Percentiles rank a stretch among this genome's conserved stretches.
phyloP scores from a whole-genome alignment of 805 yeast species.

The Clavispora santaluciae region DNA sequence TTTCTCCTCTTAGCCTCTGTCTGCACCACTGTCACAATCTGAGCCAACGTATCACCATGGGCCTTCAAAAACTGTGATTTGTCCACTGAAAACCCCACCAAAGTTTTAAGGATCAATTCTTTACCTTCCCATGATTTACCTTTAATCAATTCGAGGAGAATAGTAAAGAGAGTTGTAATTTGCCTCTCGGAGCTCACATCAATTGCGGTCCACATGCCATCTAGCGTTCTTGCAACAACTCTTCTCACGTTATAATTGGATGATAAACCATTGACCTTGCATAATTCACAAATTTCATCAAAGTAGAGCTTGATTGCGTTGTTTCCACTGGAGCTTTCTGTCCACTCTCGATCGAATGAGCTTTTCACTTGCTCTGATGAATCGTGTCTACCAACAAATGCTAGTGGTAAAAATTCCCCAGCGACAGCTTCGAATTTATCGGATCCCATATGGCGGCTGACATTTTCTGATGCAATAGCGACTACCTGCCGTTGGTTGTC shows the following conservation, averaged over 20 bases:
- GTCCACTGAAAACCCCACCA: conserved; percentile 53
- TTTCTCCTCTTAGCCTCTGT: conserved; percentile 67
- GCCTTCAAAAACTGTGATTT: conserved; percentile 31
- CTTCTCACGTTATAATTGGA: conserved; percentile 61
- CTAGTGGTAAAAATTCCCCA: conserved; percentile 66
- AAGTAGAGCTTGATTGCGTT: conserved; percentile 67
- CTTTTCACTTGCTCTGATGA: conserved; percentile 39
- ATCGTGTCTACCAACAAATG: conserved; percentile 76
- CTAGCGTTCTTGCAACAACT: conserved; percentile 64
- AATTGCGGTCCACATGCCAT: conserved; percentile 49
- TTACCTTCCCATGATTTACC: conserved; percentile 92
- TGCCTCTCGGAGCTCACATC: conserved; percentile 15
- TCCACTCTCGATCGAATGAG: conserved; percentile 65
- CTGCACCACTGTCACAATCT: conserved; percentile 41
- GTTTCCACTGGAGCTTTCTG: conserved; percentile 66
- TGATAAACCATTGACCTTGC: conserved; percentile 48
- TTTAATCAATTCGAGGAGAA: conserved; percentile 54
- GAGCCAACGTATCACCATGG: conserved; percentile 24
- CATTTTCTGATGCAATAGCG: conserved; percentile 58
- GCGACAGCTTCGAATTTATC: conserved; percentile 62
- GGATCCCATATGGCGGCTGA: conserved; percentile 57
- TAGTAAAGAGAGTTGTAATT: conserved; percentile 38
- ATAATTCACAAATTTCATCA: conserved; percentile 57
- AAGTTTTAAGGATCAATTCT: conserved; percentile 66
- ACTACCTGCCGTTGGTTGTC: conserved; percentile 47